Evolutionary conservation across 352 stramenopile species (phyloP).

Genomic region (Phytophthora pinifolia): DNA sequence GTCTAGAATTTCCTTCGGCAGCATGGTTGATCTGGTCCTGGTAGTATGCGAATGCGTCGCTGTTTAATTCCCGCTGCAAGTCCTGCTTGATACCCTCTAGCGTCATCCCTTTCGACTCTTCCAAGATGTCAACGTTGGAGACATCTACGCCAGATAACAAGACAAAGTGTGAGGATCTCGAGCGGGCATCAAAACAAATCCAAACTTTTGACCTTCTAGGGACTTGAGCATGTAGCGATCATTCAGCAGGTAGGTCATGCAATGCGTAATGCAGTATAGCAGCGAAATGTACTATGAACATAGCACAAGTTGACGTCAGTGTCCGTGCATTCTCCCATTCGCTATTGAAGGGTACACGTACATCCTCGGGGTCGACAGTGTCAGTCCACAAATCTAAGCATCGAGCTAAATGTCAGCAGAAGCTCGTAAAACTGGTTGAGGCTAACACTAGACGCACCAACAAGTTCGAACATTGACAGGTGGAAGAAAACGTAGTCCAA

Average conservation of each 20-base stretch:
- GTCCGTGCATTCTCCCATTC: too few relatives aligned
- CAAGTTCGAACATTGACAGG: conserved; percentile 83
- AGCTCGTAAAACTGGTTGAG: background rate
- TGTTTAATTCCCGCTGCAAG: conserved; percentile 48
- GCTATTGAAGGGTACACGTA: conserved; percentile 28
- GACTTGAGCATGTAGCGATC: conserved; percentile 49
- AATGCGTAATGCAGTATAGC: conserved; percentile 77
- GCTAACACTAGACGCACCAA: conserved; percentile 37
- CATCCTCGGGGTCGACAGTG: conserved; percentile 60
- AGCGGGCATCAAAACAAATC: background rate
- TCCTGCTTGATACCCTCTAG: conserved; percentile 50
- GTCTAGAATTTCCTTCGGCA: conserved; percentile 13
- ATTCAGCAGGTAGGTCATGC: conserved; percentile 54
- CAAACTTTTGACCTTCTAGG: conserved; percentile 35
- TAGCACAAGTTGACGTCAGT: background rate
- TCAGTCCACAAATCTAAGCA: conserved; percentile 63
- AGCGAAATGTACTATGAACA: conserved; percentile 65
- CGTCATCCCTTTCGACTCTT: conserved; percentile 49
- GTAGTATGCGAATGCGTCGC: conserved; percentile 41
- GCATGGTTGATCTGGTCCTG: conserved; percentile 35
- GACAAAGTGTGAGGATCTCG: background rate
- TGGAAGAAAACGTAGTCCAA: conserved; percentile 78
- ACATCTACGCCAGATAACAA: conserved; percentile 39
- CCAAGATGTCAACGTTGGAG: conserved; percentile 50
- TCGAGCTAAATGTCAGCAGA: background rate